Base-by-base conservation (phyloP, 495 filamentous ascomycete genomes). In the Lentithecium fluviatile region DNA sequence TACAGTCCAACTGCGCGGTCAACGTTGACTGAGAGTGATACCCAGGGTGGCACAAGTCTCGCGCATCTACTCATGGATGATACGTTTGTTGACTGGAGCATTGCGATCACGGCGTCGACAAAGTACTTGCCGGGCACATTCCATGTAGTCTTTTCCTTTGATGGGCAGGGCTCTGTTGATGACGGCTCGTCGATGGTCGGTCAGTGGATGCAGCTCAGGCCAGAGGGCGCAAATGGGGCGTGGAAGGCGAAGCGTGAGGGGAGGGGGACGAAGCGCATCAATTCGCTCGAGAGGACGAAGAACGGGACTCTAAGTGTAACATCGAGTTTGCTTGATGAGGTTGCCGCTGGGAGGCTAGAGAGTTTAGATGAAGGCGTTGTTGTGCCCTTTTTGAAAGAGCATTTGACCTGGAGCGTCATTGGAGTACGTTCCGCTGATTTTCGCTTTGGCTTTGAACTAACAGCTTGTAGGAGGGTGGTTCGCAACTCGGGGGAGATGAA, bases 291-390 rank as follows among this genome's bases (percentile, higher is more conserved):
- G 11, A 3, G 2, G 45, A 38, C n/a, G 10, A 3, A 54, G 7
- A 38, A 59, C 32, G 62, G 62, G n/a, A 32, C 25, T 8, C 49
- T 65, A 1, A 54, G 29, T 32, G 32, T 65, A 56, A 65, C 62
- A 8, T 38, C 48, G 19, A 45, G 10, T 15, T 32, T 65, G 50
- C 11, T 65, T 1, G 56, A 59, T 24, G 4, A 40, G 34, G 45
- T 65, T 38, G 29, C 20, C 0, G 62, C 38, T 12, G 49, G 56
- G 13, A 25, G 36, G 8, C 26, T 65, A 50, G 51, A 15, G 19
- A 55, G 34, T 19, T 34, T 65, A 19, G 62, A 55, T 20, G 21
- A 2, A 23, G 50, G 15, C 2, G 50, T 36, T 55, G 56, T 65
- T 36, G 62, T 65, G 6, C 55, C 55, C 25, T 65, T 25, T 45